phyloP scores from a whole-genome alignment of 2,329 filamentous ascomycete genomes.

The Epichloe elymi region DNA sequence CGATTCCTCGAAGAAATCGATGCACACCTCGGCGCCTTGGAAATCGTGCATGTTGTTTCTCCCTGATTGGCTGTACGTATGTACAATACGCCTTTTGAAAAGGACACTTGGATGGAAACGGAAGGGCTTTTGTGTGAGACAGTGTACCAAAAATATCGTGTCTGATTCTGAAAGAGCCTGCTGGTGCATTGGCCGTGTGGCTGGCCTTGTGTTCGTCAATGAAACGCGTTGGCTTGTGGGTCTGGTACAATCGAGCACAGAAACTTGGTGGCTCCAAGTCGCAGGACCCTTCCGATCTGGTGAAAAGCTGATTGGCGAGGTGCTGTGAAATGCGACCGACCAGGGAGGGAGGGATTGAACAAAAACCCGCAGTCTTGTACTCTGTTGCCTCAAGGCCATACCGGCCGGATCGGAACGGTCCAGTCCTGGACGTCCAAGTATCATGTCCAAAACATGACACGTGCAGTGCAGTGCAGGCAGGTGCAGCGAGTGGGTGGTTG shows the following conservation, averaged over 20 bases:
- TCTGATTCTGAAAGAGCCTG: slow-evolving; percentile 5
- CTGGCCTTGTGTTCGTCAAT: slow-evolving; percentile 24
- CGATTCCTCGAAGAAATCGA: no score
- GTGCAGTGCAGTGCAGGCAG: no score
- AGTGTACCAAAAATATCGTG: slow-evolving; percentile 9
- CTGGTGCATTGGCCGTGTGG: slow-evolving; percentile 13
- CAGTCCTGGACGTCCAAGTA: no score
- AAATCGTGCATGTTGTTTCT: not conserved
- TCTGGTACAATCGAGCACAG: not conserved
- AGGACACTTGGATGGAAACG: not conserved
- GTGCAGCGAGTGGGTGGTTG: not conserved
- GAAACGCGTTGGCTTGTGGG: slow-evolving; percentile 23
- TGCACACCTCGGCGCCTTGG: not conserved
- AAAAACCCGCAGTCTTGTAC: no score
- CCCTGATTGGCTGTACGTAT: not conserved
- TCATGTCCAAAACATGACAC: no score
- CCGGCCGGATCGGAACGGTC: no score
- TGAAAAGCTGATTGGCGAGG: not conserved
- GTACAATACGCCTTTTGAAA: no score
- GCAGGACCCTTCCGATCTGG: not conserved
- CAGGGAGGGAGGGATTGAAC: no score
- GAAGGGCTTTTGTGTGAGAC: slow-evolving; percentile 7
- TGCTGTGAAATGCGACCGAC: not conserved
- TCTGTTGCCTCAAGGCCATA: no score
- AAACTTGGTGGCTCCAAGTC: not conserved